Base-by-base conservation (phyloP, 768 basidiomycete genomes). In the Boletus bicolor region DNA sequence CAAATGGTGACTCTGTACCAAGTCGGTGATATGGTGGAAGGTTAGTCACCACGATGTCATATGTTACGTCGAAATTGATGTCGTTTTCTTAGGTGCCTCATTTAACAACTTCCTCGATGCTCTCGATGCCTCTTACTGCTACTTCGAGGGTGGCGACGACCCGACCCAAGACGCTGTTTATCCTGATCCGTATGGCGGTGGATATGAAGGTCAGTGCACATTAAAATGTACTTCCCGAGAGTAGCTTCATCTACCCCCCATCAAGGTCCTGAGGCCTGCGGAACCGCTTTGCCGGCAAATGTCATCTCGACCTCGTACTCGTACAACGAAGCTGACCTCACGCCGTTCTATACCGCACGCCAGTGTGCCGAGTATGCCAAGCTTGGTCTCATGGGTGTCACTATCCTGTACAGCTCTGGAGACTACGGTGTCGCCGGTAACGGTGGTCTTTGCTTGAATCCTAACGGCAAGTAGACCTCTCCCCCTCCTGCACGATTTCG, bases 321-420 rank as follows among this genome's bases (percentile, higher is more conserved):
- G 1, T 68, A 72, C 51, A 64, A 74, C 49, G 78, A 79, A 56
- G 69, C 60, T 28, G 68, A 70, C 32, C 59, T 71, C 45, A 67
- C 72, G 1, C 65, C 70, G 0, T 65, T 70, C 45, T 78, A 76
- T 56, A 67, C 73, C 24, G 61, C 59, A 37, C 73, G 78, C 35
- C 76, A 78, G 51, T 79, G 77, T 60, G 57, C 67, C 5, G 79
- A 80, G 58, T 80, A 79, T 54, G 79, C 68, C 34, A 80, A 80
- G 57, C 67, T 76, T 12, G 76, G 76, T 28, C 57, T 77, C 24
- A 63, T 76, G 64, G 76, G 77, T 47, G 44, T 64, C n/a, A 75
- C 78, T 4, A 48, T 80, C 24, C 60, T 80, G 36, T 81, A 76
- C 57, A 69, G 72, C 32, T 76, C 77, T 7, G 79, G 79, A 21